Evolutionary conservation across 106 monocot genomes (phyloP).

Genomic region (Apostasia ramifera): DNA sequence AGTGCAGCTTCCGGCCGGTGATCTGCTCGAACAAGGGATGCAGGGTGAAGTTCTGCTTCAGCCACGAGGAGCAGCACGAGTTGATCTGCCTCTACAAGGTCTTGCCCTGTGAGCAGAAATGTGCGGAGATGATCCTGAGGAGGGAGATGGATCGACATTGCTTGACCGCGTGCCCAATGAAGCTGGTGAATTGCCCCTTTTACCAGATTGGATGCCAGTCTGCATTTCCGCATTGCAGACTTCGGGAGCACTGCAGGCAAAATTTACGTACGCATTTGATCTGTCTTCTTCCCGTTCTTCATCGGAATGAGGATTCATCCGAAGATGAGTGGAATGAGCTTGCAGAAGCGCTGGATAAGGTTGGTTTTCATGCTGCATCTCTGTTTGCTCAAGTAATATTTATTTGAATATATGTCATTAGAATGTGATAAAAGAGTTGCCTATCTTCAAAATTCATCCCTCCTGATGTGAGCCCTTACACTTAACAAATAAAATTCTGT

Average conservation of each 20-base stretch:
- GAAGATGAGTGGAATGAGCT: conserved; percentile 28
- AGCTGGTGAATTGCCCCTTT: conserved; percentile 62
- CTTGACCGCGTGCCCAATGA: conserved; percentile 58
- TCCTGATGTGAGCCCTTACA: too few species aligned
- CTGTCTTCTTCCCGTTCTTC: conserved; percentile 27
- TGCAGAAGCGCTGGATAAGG: conserved; percentile 33
- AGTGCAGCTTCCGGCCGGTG: conserved; percentile 34
- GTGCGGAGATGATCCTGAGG: conserved; percentile 29
- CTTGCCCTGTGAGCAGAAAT: conserved; percentile 49
- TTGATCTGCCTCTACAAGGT: conserved; percentile 38
- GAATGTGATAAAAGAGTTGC: too few species aligned
- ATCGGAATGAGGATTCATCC: conserved; percentile 24
- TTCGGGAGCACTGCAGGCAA: conserved; percentile 43
- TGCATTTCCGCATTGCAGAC: conserved; percentile 23
- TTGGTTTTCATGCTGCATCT: not conserved
- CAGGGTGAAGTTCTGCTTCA: conserved; percentile 26
- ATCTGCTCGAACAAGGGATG: conserved; percentile 44
- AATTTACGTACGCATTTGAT: conserved; percentile 38
- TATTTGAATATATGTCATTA: too few species aligned
- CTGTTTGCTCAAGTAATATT: too few species aligned
- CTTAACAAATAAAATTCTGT: too few species aligned
- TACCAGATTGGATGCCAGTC: conserved; percentile 47
- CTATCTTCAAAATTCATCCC: too few species aligned
- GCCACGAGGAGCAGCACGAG: conserved; percentile 31
- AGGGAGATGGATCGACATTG: conserved; percentile 79